Base-by-base conservation (phyloP, 176 grass and related monocot species). In the Oryza coarctata region DNA sequence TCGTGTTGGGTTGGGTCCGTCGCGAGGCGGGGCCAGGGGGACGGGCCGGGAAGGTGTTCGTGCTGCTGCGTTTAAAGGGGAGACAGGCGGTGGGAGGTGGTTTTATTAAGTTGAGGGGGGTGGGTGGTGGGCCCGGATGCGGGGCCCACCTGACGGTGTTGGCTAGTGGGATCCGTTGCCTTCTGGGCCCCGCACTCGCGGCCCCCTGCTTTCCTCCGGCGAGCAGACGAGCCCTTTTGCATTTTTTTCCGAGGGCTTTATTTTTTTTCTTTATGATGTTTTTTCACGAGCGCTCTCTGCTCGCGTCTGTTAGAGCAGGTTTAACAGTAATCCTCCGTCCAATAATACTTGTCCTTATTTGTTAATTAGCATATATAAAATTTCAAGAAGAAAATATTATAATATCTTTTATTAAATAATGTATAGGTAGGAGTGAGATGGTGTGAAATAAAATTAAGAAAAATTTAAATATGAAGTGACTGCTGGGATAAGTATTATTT, bases 41-140 rank as follows among this genome's bases (percentile, higher is more conserved):
- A 35, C 31, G 40, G 62, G 39, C 25, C 55, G 80, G 12, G 50
- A 2, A 8, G 20, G 74, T 60, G 58, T 26, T 80, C 27, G 82
- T 31, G 49, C 55, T 55, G 87, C 85, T 76, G 85, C 50, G 80
- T 82, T 90, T 77, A 90, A 82, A 86, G 78, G 30, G 82, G 72
- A 28, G 84, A 89, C 74, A 87, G 47, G 77, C 45, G 76, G 80
- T 83, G 75, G 84, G 83, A 72, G 87, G 78, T 82, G 77, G 82
- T 82, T 89, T 89, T 89, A 89, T 77, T 80, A 82, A 82, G 14
- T 36, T 62, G 28, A 34, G 26, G 3, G 52, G 3, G 6, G 67
- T 23, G 20, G 43, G 34, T 30, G 34, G 65, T 34, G 78, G 82
- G 77, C 26, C 43, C 32, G 43, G 0, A 4, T 0, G 0, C 6